Evolutionary conservation across 768 basidiomycete genomes (phyloP).

Genomic region (Termitomyces sp.): DNA sequence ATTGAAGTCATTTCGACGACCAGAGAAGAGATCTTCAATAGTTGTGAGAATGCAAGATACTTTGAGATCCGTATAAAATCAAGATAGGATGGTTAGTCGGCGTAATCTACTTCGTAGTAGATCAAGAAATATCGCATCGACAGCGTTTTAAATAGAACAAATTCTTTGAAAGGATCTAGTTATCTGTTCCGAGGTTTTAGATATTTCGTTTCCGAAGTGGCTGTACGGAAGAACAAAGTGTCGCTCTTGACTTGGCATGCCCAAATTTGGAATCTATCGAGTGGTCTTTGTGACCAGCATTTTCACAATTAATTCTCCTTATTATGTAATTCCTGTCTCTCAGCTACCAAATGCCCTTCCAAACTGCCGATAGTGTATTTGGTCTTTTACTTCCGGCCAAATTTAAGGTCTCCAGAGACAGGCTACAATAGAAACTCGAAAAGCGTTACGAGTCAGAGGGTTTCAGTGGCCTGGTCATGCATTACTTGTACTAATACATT

Average conservation of each 20-base stretch:
- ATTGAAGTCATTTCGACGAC: slow-evolving; percentile 3
- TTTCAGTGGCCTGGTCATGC: no score
- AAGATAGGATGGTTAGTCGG: neutral
- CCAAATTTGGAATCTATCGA: no score
- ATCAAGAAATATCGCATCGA: neutral
- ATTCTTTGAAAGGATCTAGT: neutral
- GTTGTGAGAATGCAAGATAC: neutral
- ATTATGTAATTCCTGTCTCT: no score
- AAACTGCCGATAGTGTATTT: no score
- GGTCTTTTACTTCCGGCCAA: no score
- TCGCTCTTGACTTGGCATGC: no score
- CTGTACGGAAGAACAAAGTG: neutral
- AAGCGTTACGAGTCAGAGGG: no score
- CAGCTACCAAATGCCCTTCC: no score
- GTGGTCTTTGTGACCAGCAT: no score
- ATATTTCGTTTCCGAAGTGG: neutral
- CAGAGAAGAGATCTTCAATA: neutral
- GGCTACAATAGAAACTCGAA: no score
- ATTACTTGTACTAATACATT: neutral
- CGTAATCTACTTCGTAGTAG: neutral
- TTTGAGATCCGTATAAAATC: neutral
- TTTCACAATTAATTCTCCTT: no score
- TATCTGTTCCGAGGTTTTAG: neutral
- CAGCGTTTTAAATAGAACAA: neutral
- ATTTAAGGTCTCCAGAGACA: no score